Percentiles rank a stretch among this genome's conserved stretches.
These are phyloP conservation scores for Trifolium repens DNA, from an alignment of 306 rosid genomes.

Conservation along the genomic window DNA sequence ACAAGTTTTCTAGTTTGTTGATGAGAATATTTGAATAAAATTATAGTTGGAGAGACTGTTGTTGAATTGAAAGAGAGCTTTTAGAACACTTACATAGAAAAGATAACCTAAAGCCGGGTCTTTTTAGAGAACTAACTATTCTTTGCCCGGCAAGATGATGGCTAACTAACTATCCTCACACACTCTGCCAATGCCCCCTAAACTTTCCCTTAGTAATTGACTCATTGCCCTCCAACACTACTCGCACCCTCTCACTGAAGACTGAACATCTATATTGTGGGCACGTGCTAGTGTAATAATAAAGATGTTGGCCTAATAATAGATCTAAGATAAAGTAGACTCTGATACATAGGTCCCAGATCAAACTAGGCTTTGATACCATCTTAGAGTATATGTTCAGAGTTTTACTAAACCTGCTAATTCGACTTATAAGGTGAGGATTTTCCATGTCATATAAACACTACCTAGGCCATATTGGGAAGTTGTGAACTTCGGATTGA, in stretches of 20 bases:
- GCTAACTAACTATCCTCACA: background rate
- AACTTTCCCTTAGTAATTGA: background rate
- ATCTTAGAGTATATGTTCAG: background rate
- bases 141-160: background rate
- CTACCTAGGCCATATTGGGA: no score
- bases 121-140: background rate
- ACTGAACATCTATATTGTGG: background rate
- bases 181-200: no score
- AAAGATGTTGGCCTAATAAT: background rate
- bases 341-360: background rate
- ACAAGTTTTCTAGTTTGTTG: constrained; percentile 8
- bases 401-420: no score
- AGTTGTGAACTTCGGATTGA: no score
- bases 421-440: no score
- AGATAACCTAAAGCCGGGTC: background rate
- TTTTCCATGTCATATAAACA: no score
- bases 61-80: background rate
- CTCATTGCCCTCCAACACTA: background rate
- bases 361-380: background rate
- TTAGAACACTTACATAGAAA: background rate
- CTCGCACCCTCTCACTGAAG: background rate
- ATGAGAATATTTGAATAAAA: background rate
- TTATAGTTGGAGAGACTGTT: background rate
- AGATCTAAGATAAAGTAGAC: background rate
- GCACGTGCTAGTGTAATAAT: background rate